phyloP scores from a whole-genome alignment of 495 filamentous ascomycete species.

The Penicillium bialowiezense region DNA sequence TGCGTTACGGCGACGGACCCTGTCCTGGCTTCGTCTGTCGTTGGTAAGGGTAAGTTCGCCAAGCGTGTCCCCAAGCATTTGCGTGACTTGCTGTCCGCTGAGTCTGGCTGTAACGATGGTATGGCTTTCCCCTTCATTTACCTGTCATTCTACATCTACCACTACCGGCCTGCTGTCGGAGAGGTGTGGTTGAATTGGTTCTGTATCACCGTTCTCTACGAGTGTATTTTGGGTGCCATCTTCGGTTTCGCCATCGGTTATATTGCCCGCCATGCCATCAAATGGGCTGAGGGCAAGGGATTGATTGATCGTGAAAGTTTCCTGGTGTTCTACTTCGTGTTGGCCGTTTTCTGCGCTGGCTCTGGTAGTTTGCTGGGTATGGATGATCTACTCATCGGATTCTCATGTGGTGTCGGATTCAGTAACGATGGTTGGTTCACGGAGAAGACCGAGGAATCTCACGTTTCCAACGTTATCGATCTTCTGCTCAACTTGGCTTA shows the following conservation, averaged over 20 bases:
- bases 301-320: slow-evolving; percentile 96
- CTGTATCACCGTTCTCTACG: slow-evolving; percentile 86
- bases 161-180: slow-evolving; percentile 64
- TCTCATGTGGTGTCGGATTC: slow-evolving; percentile 93
- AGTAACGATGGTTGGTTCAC: slow-evolving; percentile 99
- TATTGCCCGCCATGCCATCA: slow-evolving; percentile 84
- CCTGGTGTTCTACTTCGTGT: slow-evolving; percentile 96
- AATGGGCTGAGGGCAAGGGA: slow-evolving; percentile 77
- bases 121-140: slow-evolving; percentile 99
- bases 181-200: slow-evolving; percentile 85
- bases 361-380: slow-evolving; percentile 89
- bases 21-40: slow-evolving; percentile 94
- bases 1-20: slow-evolving; percentile 98
- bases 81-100: slow-evolving; percentile 90
- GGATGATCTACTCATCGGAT: slow-evolving; percentile 96
- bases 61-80: slow-evolving; percentile 97
- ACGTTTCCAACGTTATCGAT: slow-evolving; percentile 99
- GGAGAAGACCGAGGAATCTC: slow-evolving; percentile 96
- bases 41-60: slow-evolving; percentile 98
- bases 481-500: slow-evolving; percentile 94
- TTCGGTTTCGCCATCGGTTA: slow-evolving; percentile 90
- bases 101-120: slow-evolving; percentile 99
- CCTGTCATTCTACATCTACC: slow-evolving; percentile 81
- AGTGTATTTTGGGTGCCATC: slow-evolving; percentile 89
- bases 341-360: slow-evolving; percentile 95